Percentiles rank a stretch among this genome's conserved stretches.
Conservation (phyloP, 1,284 basidiomycete species). For the Mixia osmundae region DNA sequence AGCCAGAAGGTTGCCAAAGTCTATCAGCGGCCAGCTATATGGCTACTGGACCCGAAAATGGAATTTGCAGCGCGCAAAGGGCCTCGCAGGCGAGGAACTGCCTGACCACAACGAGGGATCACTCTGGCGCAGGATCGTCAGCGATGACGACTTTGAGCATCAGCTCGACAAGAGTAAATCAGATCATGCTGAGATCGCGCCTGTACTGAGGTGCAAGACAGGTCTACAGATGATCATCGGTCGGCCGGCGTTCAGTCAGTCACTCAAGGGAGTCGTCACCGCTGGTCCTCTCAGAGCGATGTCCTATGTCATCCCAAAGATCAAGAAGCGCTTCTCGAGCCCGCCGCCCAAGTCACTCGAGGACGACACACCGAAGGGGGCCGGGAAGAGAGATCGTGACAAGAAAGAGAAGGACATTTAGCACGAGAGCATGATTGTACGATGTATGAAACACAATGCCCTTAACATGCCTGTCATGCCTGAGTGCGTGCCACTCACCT, state of each 20-base stretch:
- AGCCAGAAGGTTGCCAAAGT: slow-evolving; percentile 47
- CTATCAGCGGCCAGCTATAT: slow-evolving; percentile 35
- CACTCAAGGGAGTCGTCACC: slow-evolving; percentile 61
- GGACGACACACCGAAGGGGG: too few relatives aligned
- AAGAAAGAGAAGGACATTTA: too few relatives aligned
- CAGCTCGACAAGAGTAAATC: slow-evolving; percentile 37
- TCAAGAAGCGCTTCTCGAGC: slow-evolving; percentile 67
- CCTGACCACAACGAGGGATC: neutral
- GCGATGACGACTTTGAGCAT: slow-evolving; percentile 33
- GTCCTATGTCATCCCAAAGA: slow-evolving; percentile 47
- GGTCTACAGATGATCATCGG: slow-evolving; percentile 56
- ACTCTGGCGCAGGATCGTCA: slow-evolving; percentile 49
- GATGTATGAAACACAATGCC: too few relatives aligned
- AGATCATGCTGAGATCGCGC: slow-evolving; percentile 3
- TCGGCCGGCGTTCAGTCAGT: slow-evolving; percentile 58
- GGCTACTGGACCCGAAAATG: slow-evolving; percentile 26
- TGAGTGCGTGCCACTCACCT: too few relatives aligned
- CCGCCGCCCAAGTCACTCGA: too few relatives aligned
- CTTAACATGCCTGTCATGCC: too few relatives aligned
- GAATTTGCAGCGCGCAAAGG: slow-evolving; percentile 12
- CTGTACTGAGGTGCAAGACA: slow-evolving; percentile 18
- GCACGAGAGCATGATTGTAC: too few relatives aligned
- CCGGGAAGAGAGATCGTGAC: too few relatives aligned
- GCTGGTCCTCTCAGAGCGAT: slow-evolving; percentile 57
- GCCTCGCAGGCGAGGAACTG: neutral